These are phyloP conservation scores for Triglochin maritima DNA, from an alignment of 106 monocot genomes.

Conservation along the genomic window DNA sequence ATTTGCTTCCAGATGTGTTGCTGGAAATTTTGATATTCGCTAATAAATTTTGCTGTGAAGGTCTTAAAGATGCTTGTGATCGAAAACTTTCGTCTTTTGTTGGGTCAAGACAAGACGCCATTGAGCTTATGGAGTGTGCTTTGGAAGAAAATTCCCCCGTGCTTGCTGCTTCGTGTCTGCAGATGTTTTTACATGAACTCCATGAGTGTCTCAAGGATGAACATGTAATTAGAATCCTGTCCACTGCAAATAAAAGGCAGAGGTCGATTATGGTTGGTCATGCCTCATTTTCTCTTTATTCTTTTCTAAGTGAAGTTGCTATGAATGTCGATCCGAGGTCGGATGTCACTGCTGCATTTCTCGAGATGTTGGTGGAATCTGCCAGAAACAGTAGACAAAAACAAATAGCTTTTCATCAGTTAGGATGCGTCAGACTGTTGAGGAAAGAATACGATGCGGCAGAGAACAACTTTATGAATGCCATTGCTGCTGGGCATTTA, in stretches of 20 bases:
- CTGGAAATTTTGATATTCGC: constrained; percentile 84
- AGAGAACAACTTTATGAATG: constrained; percentile 38
- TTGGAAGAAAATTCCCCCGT: constrained; percentile 68
- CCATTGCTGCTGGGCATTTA: constrained; percentile 55
- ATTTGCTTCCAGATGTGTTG: constrained; percentile 41
- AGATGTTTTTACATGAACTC: constrained; percentile 66
- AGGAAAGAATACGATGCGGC: constrained; percentile 83
- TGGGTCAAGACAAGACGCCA: constrained; percentile 66
- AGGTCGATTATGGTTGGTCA: constrained; percentile 44
- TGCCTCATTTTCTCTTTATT: constrained; percentile 77
- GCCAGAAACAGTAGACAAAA: constrained; percentile 37
- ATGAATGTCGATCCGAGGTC: constrained; percentile 63
- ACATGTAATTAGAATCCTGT: constrained; percentile 58
- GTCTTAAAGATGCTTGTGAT: constrained; percentile 81
- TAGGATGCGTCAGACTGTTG: constrained; percentile 75
- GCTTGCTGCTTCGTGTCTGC: constrained; percentile 73
- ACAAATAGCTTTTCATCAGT: constrained; percentile 79
- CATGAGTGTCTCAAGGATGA: constrained; percentile 60
- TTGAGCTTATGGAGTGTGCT: constrained; percentile 82
- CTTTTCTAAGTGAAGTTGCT: constrained; percentile 75
- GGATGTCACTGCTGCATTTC: constrained; percentile 41
- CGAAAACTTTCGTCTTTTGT: constrained; percentile 67
- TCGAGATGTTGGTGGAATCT: constrained; percentile 67
- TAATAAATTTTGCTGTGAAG: constrained; percentile 91
- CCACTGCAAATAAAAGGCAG: constrained; percentile 34